Percentiles rank a stretch among this genome's conserved stretches.
phyloP scores from a whole-genome alignment of 306 rosid genomes.

The Amphicarpaea edgeworthii region DNA sequence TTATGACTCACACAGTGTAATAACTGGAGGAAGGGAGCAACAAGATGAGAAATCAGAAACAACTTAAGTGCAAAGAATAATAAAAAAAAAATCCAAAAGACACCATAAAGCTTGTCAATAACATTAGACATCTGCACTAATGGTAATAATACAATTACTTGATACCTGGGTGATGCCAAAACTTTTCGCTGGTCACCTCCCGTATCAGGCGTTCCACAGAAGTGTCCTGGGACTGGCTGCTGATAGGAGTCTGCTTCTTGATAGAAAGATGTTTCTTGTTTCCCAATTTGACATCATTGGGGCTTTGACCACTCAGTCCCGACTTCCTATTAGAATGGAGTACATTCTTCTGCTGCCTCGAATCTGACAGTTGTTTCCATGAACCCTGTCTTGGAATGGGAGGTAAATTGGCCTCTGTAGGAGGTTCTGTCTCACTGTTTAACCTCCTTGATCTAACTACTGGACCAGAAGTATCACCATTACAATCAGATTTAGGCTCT shows the following conservation, averaged over 20 bases:
- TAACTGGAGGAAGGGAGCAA: constrained; percentile 76
- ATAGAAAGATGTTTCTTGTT: constrained; percentile 76
- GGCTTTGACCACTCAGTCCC: constrained; percentile 61
- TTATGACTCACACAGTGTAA: constrained; percentile 73
- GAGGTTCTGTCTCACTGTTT: constrained; percentile 66
- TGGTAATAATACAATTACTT: constrained; percentile 22
- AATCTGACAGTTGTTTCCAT: constrained; percentile 83
- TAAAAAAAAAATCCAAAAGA: constrained; percentile 30
- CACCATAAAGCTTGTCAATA: constrained; percentile 30
- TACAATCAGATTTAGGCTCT: constrained; percentile 74
- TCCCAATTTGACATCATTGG: constrained; percentile 67
- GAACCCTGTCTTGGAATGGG: constrained; percentile 87
- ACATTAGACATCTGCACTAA: constrained; percentile 21
- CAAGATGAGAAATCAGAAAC: constrained; percentile 60
- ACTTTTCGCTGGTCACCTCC: constrained; percentile 96
- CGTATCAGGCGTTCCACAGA: constrained; percentile 98
- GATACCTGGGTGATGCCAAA: constrained; percentile 98
- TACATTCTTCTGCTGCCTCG: constrained; percentile 70
- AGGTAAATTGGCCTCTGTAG: constrained; percentile 68
- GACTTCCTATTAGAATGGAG: constrained; percentile 70
- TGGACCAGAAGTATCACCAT: constrained; percentile 69
- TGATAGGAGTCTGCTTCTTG: constrained; percentile 77
- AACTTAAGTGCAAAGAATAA: constrained; percentile 40
- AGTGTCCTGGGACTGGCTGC: constrained; percentile 74
- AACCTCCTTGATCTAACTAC: constrained; percentile 69